phyloP scores from a whole-genome alignment of 371 early-diverging fungal species.

The Circinella minor region DNA sequence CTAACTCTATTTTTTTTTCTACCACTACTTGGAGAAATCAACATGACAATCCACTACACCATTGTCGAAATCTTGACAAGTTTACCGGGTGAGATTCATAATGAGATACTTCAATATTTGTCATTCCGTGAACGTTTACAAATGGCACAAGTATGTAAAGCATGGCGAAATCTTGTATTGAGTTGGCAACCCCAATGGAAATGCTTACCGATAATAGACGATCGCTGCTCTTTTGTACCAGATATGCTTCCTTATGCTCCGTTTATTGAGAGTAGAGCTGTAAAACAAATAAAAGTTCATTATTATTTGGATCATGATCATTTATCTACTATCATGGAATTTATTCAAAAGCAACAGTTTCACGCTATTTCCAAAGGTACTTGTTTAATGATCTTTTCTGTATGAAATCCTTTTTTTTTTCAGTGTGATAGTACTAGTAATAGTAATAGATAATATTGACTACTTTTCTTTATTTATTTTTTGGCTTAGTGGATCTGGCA shows the following conservation, averaged over 20 bases:
- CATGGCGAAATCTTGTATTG: neutral
- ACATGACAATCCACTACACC: no score
- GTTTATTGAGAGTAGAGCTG: neutral
- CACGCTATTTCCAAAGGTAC: neutral
- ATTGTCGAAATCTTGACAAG: neutral
- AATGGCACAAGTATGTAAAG: neutral
- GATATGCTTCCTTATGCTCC: neutral
- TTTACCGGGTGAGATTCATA: neutral
- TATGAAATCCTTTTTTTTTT: no score
- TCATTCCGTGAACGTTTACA: neutral
- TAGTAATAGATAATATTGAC: no score
- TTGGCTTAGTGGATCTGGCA: neutral
- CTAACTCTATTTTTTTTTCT: no score
- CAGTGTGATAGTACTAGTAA: no score
- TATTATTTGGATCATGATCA: neutral
- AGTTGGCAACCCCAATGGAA: neutral
- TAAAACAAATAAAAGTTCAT: neutral
- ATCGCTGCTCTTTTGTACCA: neutral
- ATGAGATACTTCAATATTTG: neutral
- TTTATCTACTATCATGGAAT: neutral
- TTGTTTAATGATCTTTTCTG: neutral
- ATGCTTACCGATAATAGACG: neutral
- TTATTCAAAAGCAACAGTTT: neutral
- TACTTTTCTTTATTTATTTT: no score
- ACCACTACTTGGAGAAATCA: no score